A percentile compares a stretch with the other conserved stretches of the same genome.
Conservation (phyloP, 176 grass and related monocot genomes). For the Otatea glauca region DNA sequence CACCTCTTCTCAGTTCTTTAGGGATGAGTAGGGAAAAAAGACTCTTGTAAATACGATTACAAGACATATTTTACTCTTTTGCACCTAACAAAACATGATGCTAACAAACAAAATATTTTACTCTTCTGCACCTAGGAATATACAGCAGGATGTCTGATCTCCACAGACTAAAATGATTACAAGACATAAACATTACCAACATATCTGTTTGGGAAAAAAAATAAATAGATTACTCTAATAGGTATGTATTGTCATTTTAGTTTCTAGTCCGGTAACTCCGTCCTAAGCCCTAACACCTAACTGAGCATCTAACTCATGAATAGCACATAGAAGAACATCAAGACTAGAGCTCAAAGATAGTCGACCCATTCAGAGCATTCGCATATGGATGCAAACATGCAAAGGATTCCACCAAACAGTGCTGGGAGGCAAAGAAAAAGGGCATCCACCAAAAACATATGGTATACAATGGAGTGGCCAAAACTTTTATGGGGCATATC, state of each 20-base stretch:
- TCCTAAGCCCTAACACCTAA: background rate
- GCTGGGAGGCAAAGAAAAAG: background rate
- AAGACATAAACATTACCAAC: background rate
- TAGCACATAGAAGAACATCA: background rate
- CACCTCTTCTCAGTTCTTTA: slow-evolving; percentile 4
- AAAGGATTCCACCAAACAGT: background rate
- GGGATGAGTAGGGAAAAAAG: background rate
- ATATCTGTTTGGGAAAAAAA: background rate
- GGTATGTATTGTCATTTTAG: background rate
- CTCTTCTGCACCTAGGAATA: background rate
- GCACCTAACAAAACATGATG: too few relatives aligned
- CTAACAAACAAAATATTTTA: background rate
- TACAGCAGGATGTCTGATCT: background rate
- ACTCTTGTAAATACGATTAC: background rate
- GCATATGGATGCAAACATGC: background rate
- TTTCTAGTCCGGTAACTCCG: background rate
- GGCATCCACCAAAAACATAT: background rate
- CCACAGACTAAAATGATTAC: background rate
- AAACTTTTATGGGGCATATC: too few relatives aligned
- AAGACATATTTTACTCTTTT: too few relatives aligned
- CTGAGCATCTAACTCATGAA: background rate
- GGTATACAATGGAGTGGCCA: too few relatives aligned
- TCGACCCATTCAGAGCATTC: background rate
- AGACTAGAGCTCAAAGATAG: background rate
- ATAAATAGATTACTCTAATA: background rate